phyloP scores from a whole-genome alignment of 1,139 yeast genomes.

The Candida sanyaensis region DNA sequence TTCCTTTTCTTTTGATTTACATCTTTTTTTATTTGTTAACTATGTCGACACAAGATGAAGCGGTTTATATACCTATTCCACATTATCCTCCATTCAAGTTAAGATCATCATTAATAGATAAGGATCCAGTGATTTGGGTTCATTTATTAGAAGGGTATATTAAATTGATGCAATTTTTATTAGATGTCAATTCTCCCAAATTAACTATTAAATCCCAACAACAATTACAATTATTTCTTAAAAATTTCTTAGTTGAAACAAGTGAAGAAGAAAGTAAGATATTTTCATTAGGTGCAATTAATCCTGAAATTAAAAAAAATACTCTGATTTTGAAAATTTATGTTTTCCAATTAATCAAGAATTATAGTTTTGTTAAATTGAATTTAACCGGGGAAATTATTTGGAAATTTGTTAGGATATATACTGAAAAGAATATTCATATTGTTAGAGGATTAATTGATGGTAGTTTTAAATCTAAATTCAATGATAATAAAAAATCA shows the following conservation, averaged over 20 bases:
- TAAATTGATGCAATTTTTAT: constrained; percentile 46
- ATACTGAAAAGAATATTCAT: constrained; percentile 46
- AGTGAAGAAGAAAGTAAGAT: constrained; percentile 59
- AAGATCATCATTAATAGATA: constrained; percentile 72
- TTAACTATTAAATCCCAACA: constrained; percentile 57
- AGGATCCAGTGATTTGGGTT: constrained; percentile 82
- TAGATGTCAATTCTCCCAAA: constrained; percentile 31
- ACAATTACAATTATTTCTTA: constrained; percentile 57
- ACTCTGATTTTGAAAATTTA: constrained; percentile 47
- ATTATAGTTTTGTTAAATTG: constrained; percentile 54
- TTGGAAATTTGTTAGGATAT: constrained; percentile 64
- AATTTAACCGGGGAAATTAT: constrained; percentile 58
- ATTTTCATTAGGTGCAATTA: constrained; percentile 67
- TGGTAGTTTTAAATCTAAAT: constrained; percentile 50
- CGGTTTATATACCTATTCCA: constrained; percentile 50
- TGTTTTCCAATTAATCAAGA: constrained; percentile 54
- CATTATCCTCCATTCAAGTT: constrained; percentile 73
- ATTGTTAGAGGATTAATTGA: constrained; percentile 55
- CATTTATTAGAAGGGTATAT: constrained; percentile 68
- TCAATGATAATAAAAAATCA: constrained; percentile 51
- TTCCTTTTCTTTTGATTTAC: background rate
- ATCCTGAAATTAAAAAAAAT: constrained; percentile 63
- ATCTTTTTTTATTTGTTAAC: background rate
- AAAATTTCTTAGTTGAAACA: constrained; percentile 59
- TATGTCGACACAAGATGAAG: constrained; percentile 6